These are phyloP conservation scores for Oemleria cerasiformis DNA, from an alignment of 306 rosid genomes.

Conservation along the genomic window DNA sequence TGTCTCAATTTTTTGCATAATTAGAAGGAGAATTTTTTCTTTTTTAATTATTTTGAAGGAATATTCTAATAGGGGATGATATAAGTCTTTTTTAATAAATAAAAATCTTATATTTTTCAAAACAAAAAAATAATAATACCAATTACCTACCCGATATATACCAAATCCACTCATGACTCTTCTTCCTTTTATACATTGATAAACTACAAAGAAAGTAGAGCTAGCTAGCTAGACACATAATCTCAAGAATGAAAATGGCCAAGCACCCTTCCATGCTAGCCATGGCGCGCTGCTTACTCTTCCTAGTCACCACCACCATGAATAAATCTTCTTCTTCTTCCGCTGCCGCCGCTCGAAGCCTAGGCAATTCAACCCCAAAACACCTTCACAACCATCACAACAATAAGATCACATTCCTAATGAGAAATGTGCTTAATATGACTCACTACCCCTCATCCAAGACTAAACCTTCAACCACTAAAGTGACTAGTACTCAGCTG, in stretches of 20 bases:
- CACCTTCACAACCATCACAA: conserved; percentile 31
- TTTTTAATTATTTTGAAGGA: too few relatives aligned
- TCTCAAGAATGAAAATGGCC: conserved; percentile 38
- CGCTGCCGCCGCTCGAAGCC: conserved; percentile 45
- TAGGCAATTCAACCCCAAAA: conserved; percentile 37
- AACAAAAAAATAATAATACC: background rate
- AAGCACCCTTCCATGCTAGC: conserved; percentile 25
- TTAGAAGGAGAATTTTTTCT: too few relatives aligned
- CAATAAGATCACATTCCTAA: conserved; percentile 46
- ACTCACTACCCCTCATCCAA: conserved; percentile 16
- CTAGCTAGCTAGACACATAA: conserved; percentile 18
- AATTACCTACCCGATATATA: background rate
- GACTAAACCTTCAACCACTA: conserved; percentile 33
- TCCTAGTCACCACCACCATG: conserved; percentile 26
- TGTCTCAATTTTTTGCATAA: too few relatives aligned
- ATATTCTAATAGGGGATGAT: too few relatives aligned
- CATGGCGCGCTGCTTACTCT: conserved; percentile 15
- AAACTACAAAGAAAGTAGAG: conserved; percentile 11
- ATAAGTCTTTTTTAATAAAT: too few relatives aligned
- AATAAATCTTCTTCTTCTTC: conserved; percentile 14
- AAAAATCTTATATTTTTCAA: too few relatives aligned
- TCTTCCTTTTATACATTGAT: conserved; percentile 24
- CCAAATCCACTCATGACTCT: conserved; percentile 15
- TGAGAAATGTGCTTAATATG: conserved; percentile 49
- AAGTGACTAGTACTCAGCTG: conserved; percentile 19